A percentile compares a stretch with the other conserved stretches of the same genome.
phyloP scores from a whole-genome alignment of 768 basidiomycete genomes.

The Collybia nuda region DNA sequence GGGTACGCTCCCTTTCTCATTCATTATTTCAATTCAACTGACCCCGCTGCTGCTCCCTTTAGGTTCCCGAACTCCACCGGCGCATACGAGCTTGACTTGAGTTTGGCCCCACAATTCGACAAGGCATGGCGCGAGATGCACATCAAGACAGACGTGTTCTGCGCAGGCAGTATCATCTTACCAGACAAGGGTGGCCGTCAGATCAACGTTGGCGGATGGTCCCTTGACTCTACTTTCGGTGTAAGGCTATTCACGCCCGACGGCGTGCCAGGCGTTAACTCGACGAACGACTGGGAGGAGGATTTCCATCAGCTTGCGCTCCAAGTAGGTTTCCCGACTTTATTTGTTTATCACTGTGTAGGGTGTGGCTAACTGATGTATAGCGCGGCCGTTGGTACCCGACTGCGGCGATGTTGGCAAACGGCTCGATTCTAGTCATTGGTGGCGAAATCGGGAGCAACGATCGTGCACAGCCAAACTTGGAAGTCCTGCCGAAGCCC shows the following conservation, averaged over 20 bases:
- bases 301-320: slow-evolving; percentile 54
- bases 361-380: no score
- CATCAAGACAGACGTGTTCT: slow-evolving; percentile 77
- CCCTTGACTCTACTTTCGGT: slow-evolving; percentile 68
- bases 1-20: slow-evolving; percentile 30
- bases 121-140: slow-evolving; percentile 78
- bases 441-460: slow-evolving; percentile 80
- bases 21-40: no score
- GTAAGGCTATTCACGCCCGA: slow-evolving; percentile 73
- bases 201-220: slow-evolving; percentile 72
- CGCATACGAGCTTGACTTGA: slow-evolving; percentile 75
- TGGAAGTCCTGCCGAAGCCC: slow-evolving; percentile 72
- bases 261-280: slow-evolving; percentile 65
- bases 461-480: slow-evolving; percentile 59
- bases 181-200: slow-evolving; percentile 72
- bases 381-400: slow-evolving; percentile 78
- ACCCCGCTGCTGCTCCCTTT: neutral
- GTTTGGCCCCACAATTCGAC: slow-evolving; percentile 44
- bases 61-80: slow-evolving; percentile 68
- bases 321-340: slow-evolving; percentile 43
- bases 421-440: slow-evolving; percentile 72
- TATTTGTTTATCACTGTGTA: no score
- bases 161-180: slow-evolving; percentile 69
- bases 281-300: slow-evolving; percentile 82
- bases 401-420: slow-evolving; percentile 64